Conservation (phyloP, 148 eudicot genomes). For the Spergularia marina region DNA sequence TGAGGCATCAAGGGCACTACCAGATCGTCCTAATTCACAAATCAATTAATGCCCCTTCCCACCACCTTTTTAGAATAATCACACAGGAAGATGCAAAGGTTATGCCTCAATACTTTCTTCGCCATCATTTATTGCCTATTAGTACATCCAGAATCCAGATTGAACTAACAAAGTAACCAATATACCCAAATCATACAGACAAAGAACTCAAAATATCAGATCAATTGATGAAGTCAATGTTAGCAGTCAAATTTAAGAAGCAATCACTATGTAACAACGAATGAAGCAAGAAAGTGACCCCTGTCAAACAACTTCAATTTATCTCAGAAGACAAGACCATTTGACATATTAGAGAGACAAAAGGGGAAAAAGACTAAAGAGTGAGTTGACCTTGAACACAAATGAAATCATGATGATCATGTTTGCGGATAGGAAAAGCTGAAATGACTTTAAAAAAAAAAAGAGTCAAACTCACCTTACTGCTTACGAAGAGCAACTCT, state of each 20-base stretch:
- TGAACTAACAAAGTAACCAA: not conserved
- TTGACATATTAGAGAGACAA: not conserved
- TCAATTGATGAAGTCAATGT: not conserved
- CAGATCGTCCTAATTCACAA: not conserved
- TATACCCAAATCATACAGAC: not conserved
- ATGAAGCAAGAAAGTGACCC: no score
- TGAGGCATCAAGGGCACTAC: not conserved
- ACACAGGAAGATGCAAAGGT: not conserved
- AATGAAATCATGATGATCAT: conserved; percentile 1
- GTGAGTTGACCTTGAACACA: no score
- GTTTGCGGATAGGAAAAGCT: not conserved
- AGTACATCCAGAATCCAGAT: not conserved
- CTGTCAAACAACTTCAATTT: no score
- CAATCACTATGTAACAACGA: no score
- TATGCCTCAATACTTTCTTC: not conserved
- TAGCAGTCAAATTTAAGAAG: no score
- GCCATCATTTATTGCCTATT: not conserved
- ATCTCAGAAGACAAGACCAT: not conserved
- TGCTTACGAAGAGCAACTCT: conserved; percentile 87
- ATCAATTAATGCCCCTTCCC: not conserved
- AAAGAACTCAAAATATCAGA: not conserved
- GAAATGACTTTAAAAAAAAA: conserved; percentile 4
- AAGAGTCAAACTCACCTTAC: conserved; percentile 52
- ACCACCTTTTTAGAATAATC: not conserved
- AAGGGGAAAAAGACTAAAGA: no score